A percentile compares a stretch with the other conserved stretches of the same genome.
phyloP scores from a whole-genome alignment of 148 eudicot genomes.

The Pouteria glomerata region DNA sequence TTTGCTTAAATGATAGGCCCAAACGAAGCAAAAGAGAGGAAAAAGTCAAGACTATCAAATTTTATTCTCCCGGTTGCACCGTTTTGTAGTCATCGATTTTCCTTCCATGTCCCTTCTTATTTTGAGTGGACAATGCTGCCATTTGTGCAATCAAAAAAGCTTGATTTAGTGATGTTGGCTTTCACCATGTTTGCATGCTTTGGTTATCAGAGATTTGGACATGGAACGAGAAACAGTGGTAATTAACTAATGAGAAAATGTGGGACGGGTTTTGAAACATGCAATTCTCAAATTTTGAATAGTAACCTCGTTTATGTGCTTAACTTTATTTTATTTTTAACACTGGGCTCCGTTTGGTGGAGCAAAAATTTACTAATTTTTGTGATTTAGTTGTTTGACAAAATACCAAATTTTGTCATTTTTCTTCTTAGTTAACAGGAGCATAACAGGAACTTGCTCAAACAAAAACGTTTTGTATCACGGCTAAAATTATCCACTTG shows the following conservation, averaged over 20 bases:
- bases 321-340: no score
- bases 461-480: no score
- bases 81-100: neutral
- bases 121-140: constrained; percentile 11
- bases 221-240: neutral
- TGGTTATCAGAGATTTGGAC: neutral
- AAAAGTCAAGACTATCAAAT: constrained; percentile 5
- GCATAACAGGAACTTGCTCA: no score
- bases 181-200: constrained; percentile 7
- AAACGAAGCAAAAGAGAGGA: constrained; percentile 3
- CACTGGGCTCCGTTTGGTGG: no score
- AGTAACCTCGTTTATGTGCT: no score
- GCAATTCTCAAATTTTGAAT: neutral
- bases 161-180: neutral
- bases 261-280: neutral
- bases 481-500: no score
- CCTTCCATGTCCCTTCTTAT: neutral
- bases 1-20: constrained; percentile 30
- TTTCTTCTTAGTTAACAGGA: no score
- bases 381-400: no score
- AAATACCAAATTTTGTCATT: no score
- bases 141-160: constrained; percentile 2
- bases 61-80: neutral
- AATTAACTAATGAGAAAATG: neutral
- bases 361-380: no score